These are phyloP conservation scores for Malbranchea zuffiana DNA, from an alignment of 2,329 filamentous ascomycete genomes.

Conservation along the genomic window DNA sequence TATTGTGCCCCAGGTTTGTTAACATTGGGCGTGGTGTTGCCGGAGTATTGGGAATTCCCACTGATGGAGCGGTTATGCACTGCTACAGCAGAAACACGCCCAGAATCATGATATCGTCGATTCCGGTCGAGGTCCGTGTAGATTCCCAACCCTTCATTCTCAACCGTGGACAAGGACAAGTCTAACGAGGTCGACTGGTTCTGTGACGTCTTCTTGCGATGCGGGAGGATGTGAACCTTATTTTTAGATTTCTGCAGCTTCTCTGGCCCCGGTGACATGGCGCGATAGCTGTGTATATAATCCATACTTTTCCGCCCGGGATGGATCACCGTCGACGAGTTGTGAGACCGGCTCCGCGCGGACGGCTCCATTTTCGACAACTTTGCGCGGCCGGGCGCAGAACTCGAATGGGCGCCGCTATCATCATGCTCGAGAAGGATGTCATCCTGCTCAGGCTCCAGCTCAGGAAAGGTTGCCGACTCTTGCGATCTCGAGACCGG, in stretches of 20 bases:
- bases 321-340: constrained; percentile 2
- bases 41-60: constrained; percentile 45
- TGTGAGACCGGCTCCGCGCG: constrained; percentile 3
- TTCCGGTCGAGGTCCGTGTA: constrained; percentile 28
- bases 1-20: constrained; percentile 42
- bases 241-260: constrained; percentile 12
- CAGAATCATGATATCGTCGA: constrained; percentile 20
- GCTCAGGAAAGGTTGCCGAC: constrained; percentile 7
- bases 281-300: constrained; percentile 1
- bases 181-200: constrained; percentile 43
- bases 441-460: constrained; percentile 8
- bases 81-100: constrained; percentile 28
- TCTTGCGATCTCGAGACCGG: constrained; percentile 5
- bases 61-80: constrained; percentile 45
- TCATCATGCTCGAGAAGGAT: constrained; percentile 1
- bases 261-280: not conserved
- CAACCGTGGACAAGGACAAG: constrained; percentile 43
- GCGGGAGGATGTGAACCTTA: constrained; percentile 43
- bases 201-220: constrained; percentile 43
- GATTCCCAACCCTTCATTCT: constrained; percentile 49
- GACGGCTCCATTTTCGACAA: constrained; percentile 1
- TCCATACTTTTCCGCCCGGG: constrained; percentile 2
- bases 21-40: constrained; percentile 33
- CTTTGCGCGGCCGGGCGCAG: not conserved
- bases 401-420: constrained; percentile 4